These are phyloP conservation scores for Penstemon newberryi DNA, from an alignment of 257 asterid genomes.

Conservation along the genomic window DNA sequence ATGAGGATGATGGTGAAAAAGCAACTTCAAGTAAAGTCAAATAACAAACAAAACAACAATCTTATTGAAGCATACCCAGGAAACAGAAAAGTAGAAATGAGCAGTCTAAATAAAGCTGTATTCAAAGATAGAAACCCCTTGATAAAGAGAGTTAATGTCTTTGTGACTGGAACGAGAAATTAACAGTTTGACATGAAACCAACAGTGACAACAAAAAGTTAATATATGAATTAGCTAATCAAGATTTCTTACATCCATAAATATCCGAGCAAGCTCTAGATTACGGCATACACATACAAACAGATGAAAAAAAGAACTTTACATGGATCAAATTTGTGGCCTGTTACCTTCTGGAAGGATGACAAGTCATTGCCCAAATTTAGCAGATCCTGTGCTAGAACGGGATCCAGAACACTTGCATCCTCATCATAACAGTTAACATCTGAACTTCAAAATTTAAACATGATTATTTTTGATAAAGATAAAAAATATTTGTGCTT, in stretches of 20 bases:
- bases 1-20: slow-evolving; percentile 4
- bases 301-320: background rate
- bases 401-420: slow-evolving; percentile 88
- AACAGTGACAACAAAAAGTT: background rate
- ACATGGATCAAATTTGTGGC: slow-evolving; percentile 29
- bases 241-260: background rate
- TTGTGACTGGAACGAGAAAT: background rate
- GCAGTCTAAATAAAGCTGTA: background rate
- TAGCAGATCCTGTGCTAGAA: slow-evolving; percentile 85
- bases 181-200: background rate
- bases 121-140: slow-evolving; percentile 9
- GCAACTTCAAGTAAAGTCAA: background rate
- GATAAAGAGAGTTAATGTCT: background rate
- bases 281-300: background rate
- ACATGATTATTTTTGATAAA: slow-evolving; percentile 53
- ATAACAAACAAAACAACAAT: background rate
- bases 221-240: background rate
- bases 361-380: slow-evolving; percentile 97
- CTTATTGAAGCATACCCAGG: slow-evolving; percentile 1
- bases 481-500: background rate
- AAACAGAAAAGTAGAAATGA: background rate
- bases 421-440: slow-evolving; percentile 97
- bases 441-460: slow-evolving; percentile 94
- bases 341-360: slow-evolving; percentile 86
- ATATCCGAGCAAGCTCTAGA: slow-evolving; percentile 4